A percentile compares a stretch with the other conserved stretches of the same genome.
These are phyloP conservation scores for Symbiotaphrina buchneri DNA, from an alignment of 495 filamentous ascomycete genomes.

Conservation along the genomic window DNA sequence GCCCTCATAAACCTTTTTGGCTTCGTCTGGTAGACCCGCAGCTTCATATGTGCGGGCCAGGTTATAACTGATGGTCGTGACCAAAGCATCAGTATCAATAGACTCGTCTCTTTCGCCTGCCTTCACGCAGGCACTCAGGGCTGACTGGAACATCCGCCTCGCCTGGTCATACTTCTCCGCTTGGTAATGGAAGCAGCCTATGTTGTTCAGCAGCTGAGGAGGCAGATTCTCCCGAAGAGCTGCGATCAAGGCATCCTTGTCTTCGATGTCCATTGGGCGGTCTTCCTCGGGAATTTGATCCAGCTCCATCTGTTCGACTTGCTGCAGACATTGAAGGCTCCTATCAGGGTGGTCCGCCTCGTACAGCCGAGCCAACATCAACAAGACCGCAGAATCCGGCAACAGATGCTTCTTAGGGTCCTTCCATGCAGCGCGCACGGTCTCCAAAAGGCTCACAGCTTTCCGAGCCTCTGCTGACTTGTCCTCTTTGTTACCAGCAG, in stretches of 20 bases:
- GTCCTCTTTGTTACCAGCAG: conserved; percentile 57
- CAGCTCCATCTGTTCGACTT: conserved; percentile 72
- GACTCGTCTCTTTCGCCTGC: conserved; percentile 38
- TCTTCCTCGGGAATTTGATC: conserved; percentile 48
- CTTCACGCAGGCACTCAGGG: conserved; percentile 63
- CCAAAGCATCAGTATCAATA: conserved; percentile 67
- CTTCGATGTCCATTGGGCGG: conserved; percentile 36
- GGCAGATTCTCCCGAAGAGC: conserved; percentile 51
- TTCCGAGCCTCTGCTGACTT: conserved; percentile 64
- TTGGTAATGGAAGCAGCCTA: conserved; percentile 85
- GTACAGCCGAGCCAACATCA: conserved; percentile 81
- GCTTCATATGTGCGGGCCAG: conserved; percentile 91
- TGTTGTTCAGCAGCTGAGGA: conserved; percentile 88
- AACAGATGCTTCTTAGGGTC: conserved; percentile 59
- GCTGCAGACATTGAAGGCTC: conserved; percentile 70
- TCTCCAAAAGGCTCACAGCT: conserved; percentile 60
- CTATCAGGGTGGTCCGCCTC: conserved; percentile 70
- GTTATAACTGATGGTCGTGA: conserved; percentile 89
- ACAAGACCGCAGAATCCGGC: conserved; percentile 68
- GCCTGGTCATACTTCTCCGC: conserved; percentile 59
- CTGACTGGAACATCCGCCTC: conserved; percentile 71
- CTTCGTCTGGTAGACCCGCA: conserved; percentile 55
- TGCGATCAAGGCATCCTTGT: conserved; percentile 27
- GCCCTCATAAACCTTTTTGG: conserved; percentile 68
- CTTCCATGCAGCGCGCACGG: conserved; percentile 77